Evolutionary conservation across 495 filamentous ascomycete species (phyloP).

Genomic region (Talaromyces wortmannii): DNA sequence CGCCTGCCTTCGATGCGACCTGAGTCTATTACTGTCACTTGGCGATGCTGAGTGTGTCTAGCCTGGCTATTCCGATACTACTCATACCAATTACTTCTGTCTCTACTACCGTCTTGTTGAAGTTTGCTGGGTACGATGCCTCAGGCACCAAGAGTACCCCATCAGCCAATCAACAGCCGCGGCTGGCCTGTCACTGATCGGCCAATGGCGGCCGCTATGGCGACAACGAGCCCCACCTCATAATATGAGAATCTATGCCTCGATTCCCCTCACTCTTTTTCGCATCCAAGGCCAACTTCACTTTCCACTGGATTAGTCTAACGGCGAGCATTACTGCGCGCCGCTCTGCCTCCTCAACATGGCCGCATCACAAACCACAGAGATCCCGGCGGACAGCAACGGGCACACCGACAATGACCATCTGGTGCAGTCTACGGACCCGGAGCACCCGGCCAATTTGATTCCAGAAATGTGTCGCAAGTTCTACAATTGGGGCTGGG

Average conservation of each 20-base stretch:
- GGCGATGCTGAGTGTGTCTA: not conserved
- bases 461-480: constrained; percentile 87
- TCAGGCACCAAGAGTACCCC: not conserved
- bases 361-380: constrained; percentile 6
- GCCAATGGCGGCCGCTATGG: constrained; percentile 1
- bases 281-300: too few relatives aligned
- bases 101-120: too few relatives aligned
- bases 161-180: not conserved
- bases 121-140: not conserved
- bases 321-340: not conserved
- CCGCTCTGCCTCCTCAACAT: not conserved
- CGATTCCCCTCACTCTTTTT: too few relatives aligned
- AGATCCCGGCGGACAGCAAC: constrained; percentile 3
- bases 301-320: not conserved
- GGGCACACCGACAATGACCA: constrained; percentile 49
- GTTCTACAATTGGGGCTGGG: constrained; percentile 95
- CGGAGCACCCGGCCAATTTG: constrained; percentile 85
- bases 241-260: not conserved
- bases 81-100: not conserved
- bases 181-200: not conserved
- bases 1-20: not conserved
- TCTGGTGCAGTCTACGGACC: constrained; percentile 55
- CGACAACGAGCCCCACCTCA: constrained; percentile 2
- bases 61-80: not conserved
- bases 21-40: too few relatives aligned